Evolutionary conservation across 768 basidiomycete species (phyloP), one percentile per base, ranked within the genome.

Genomic region (Cyclocybe aegerita): DNA sequence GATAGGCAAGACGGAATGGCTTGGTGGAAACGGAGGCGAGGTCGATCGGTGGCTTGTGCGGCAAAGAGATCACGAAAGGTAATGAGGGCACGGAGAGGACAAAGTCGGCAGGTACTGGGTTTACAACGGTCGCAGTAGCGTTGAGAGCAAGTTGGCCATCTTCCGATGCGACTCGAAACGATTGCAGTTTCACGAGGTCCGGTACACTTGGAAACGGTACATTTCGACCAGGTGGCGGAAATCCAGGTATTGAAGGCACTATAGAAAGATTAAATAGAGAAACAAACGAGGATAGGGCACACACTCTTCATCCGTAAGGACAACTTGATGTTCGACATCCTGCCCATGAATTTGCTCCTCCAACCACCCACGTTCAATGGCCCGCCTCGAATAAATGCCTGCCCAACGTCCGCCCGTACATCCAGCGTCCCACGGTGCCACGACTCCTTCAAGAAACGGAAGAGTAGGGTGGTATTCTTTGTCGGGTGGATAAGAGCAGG

Each of bases 211-310:
- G 88, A 3, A 84, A 70, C 7, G 81, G 79, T 1, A 54, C 57
- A 44, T 74, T 67, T 8, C 66, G 57, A 11, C 83, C 83, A 3
- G 85, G 83, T 14, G 66, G 64, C 12, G 89, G 89, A 11, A 90
- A 67, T 4, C 85, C 86, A 38, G 87, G 85, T 7, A 90, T 57
- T 7, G 70, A 62, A 7, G 85, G 86, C 23, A 89, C 88, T 90
- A 55, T 8, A 58, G 41, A 35, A n/a, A 40, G 10, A n/a, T 54
- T 34, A 52, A 48, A 31, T 38, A 11, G 37, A 43, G 39, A 44
- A n/a, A 46, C 38, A 40, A 47, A 37, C 10, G 47, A 49, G 43
- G 11, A 32, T 46, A 43, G 31, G 17, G 9, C 4, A 73, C 85
- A 31, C 60, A 89, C 88, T 72, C 47, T 78, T 76, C 46, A 87